Base-by-base conservation (phyloP, 192 early-diverging fungal genomes). In the Fimicolochytrium jonesii region DNA sequence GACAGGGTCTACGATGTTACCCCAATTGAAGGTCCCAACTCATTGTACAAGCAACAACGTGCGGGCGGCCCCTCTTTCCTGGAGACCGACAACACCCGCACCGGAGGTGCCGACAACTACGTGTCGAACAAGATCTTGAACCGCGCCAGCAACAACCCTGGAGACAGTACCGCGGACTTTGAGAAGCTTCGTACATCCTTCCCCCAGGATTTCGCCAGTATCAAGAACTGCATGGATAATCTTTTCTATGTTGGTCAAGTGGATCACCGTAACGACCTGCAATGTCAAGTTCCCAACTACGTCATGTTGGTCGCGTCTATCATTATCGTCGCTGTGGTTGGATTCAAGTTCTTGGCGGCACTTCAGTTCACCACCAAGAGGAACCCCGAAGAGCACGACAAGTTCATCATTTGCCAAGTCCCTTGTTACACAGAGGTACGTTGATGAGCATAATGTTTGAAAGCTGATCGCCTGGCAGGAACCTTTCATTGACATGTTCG, bases 391-490 rank as follows among this genome's bases (percentile, higher is more conserved):
- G 88, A 92, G 70, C 86, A 87, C 50, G 92, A 97, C 77, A 94
- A 93, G 79, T 94, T 95, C 79, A 87, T 95, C 54, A 94, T 97
- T 70, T 88, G 87, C 57, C 88, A 92, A 67, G 93, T 97, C 33
- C 92, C 95, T 35, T 97, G 95, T 78, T 99, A 99, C 75, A 97
- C 95, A 9, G 97, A 99, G 68, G 74, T 77, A 45, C 88, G 93
- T 44, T 3, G 43, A 44, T 44, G 43, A 44, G 43, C 9, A 39
- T 39, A n/a, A n/a, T n/a, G n/a, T n/a, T n/a, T n/a, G n/a, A n/a
- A n/a, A n/a, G n/a, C n/a, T n/a, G n/a, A n/a, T n/a, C n/a, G n/a
- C n/a, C n/a, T n/a, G n/a, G n/a, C n/a, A n/a, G n/a, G n/a, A n/a
- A n/a, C n/a, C n/a, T n/a, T n/a, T n/a, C n/a, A n/a, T n/a, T n/a